Evolutionary conservation across 805 yeast genomes (phyloP).

Genomic region (Ogataea sp.): DNA sequence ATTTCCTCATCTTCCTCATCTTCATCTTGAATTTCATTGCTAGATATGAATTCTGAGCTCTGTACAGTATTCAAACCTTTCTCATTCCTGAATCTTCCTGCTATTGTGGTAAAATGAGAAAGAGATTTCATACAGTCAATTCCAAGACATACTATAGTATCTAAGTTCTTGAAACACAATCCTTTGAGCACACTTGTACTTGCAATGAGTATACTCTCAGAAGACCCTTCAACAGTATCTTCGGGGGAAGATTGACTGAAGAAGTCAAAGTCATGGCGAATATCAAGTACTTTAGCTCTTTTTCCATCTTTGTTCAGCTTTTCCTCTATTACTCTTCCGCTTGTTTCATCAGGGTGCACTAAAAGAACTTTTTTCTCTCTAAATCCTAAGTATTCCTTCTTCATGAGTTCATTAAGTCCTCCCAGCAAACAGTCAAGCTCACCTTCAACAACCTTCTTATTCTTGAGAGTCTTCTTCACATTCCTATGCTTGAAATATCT

Average conservation of each 20-base stretch:
- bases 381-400: constrained; percentile 4
- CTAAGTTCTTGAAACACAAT: constrained; percentile 17
- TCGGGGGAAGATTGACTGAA: too few relatives aligned
- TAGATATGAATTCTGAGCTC: constrained; percentile 1
- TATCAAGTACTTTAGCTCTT: constrained; percentile 8
- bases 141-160: constrained; percentile 22
- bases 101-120: constrained; percentile 13
- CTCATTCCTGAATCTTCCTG: constrained; percentile 19
- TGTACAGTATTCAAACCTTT: constrained; percentile 11
- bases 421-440: constrained; percentile 17
- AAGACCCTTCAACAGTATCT: too few relatives aligned
- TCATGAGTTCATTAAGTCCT: constrained; percentile 17
- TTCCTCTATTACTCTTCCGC: constrained; percentile 8
- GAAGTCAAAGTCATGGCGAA: constrained; percentile 8
- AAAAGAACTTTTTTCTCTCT: constrained; percentile 10
- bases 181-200: constrained; percentile 19
- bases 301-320: constrained; percentile 6
- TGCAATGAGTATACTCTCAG: constrained; percentile 11
- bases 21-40: not conserved
- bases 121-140: constrained; percentile 20
- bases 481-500: constrained; percentile 17
- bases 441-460: constrained; percentile 9
- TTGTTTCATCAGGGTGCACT: constrained; percentile 21
- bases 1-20: not conserved
- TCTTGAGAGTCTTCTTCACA: constrained; percentile 11